Evolutionary conservation across 305 asterid species (phyloP), one percentile per base, ranked within the genome.

Genomic region (Rubia balearica): DNA sequence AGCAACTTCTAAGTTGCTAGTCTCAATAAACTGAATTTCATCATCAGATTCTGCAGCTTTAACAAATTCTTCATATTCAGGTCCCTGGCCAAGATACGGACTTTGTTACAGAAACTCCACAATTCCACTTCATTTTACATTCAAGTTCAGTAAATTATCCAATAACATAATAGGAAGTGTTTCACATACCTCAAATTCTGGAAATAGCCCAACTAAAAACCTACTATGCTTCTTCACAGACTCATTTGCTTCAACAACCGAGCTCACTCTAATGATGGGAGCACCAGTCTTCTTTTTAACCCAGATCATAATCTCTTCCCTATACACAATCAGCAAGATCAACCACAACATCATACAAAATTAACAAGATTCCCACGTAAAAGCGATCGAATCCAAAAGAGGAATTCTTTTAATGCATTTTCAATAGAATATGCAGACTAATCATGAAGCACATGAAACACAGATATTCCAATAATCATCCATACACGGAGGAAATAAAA

Each of bases 241-340:
- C 67, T 88, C 89, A 75, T 70, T 80, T 67, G 95, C 96, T 78
- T 87, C 96, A 19, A 78, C 57, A 42, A 84, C 80, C 4, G 93
- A 77, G 74, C 76, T 82, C 67, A 89, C 77, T 77, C 84, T 84
- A 68, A 87, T 72, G 51, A 89, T 87, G 68, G 99, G 99, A 17
- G 74, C 70, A 67, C 96, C 95, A 4, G 96, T 91, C 85, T 88
- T 94, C 89, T 91, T 91, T 84, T 91, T 87, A 22, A 83, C 86
- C 99, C 97, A 94, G 68, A 89, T 70, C 82, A 91, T 89, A 61
- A 91, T 85, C 82, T 94, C 99, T 76, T 89, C 95, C 88, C 99
- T 91, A 74, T 67, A 41, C 74, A 59, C 76, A 76, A 72, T 24
- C 22, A 9, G 48, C 56, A 64, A 33, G 14, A 71, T 74, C 66